phyloP scores from a whole-genome alignment of 805 yeast species.

The Teunomyces stri region DNA sequence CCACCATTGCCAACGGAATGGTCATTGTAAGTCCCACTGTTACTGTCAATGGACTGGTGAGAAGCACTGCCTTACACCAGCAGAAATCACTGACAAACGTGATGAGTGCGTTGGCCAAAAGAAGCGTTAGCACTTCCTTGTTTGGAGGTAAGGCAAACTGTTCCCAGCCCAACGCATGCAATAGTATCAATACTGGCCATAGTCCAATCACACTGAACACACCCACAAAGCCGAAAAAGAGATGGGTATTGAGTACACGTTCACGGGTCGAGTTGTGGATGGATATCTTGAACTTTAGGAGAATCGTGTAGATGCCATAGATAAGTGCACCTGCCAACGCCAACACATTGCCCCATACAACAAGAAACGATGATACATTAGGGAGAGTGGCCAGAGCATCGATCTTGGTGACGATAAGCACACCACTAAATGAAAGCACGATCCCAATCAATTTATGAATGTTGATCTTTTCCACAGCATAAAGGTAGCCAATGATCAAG shows the following conservation, averaged over 20 bases:
- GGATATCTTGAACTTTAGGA: constrained; percentile 66
- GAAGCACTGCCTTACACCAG: constrained; percentile 93
- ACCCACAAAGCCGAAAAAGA: constrained; percentile 95
- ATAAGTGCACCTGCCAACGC: constrained; percentile 86
- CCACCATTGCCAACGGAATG: constrained; percentile 91
- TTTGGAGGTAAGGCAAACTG: constrained; percentile 66
- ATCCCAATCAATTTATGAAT: constrained; percentile 66
- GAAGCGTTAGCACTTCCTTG: constrained; percentile 47
- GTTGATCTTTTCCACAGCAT: constrained; percentile 68
- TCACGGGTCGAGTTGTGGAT: constrained; percentile 53
- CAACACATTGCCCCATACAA: constrained; percentile 67
- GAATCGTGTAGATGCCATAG: constrained; percentile 87
- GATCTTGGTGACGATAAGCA: constrained; percentile 69
- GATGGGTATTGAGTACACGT: constrained; percentile 72
- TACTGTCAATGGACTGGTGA: constrained; percentile 92
- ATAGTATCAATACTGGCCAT: constrained; percentile 78
- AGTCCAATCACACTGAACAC: constrained; percentile 67
- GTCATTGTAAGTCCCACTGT: constrained; percentile 93
- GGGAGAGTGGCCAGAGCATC: constrained; percentile 46
- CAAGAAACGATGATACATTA: constrained; percentile 18
- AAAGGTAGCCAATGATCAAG: constrained; percentile 70
- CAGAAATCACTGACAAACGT: constrained; percentile 88
- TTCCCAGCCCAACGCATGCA: constrained; percentile 67
- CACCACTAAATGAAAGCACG: constrained; percentile 71
- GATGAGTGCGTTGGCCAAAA: constrained; percentile 65